Conservation (phyloP, 2,329 filamentous ascomycete species). For the Tolypocladium sp. region DNA sequence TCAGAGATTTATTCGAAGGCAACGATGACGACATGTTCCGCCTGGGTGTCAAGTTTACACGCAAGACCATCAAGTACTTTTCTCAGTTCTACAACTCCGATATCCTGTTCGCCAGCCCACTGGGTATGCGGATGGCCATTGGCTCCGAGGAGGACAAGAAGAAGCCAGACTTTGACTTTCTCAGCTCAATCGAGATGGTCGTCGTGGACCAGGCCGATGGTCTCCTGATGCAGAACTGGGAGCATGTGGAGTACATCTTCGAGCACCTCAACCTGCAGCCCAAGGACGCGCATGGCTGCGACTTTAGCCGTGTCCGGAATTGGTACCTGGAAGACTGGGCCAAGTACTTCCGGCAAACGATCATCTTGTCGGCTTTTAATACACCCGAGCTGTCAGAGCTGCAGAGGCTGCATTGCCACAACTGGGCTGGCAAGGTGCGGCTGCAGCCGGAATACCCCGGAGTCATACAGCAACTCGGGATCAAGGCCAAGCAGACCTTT, state of each 20-base stretch:
- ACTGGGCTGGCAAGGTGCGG: slow-evolving; percentile 72
- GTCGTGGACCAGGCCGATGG: slow-evolving; percentile 89
- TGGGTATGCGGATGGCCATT: slow-evolving; percentile 85
- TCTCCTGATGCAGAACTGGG: slow-evolving; percentile 96
- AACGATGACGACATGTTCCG: slow-evolving; percentile 98
- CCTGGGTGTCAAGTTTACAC: slow-evolving; percentile 90
- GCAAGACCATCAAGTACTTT: slow-evolving; percentile 93
- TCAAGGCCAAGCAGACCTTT: slow-evolving; percentile 79
- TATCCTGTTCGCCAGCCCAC: slow-evolving; percentile 82
- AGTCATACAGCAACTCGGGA: slow-evolving; percentile 62
- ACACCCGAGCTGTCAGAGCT: slow-evolving; percentile 82
- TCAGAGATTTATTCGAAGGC: slow-evolving; percentile 79
- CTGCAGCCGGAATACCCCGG: slow-evolving; percentile 61
- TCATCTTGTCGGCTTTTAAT: slow-evolving; percentile 73
- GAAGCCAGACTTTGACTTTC: slow-evolving; percentile 73
- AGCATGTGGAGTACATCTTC: slow-evolving; percentile 87
- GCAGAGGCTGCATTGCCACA: slow-evolving; percentile 66
- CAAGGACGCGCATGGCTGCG: slow-evolving; percentile 81
- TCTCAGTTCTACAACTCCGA: slow-evolving; percentile 94
- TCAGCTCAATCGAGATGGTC: slow-evolving; percentile 86
- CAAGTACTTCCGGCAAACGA: slow-evolving; percentile 72
- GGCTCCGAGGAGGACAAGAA: slow-evolving; percentile 60
- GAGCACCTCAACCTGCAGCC: slow-evolving; percentile 86
- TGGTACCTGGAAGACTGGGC: slow-evolving; percentile 93
- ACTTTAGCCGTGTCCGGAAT: slow-evolving; percentile 79